phyloP scores from a whole-genome alignment of 1,139 yeast species.

The Sugiyamaella pinicola region DNA sequence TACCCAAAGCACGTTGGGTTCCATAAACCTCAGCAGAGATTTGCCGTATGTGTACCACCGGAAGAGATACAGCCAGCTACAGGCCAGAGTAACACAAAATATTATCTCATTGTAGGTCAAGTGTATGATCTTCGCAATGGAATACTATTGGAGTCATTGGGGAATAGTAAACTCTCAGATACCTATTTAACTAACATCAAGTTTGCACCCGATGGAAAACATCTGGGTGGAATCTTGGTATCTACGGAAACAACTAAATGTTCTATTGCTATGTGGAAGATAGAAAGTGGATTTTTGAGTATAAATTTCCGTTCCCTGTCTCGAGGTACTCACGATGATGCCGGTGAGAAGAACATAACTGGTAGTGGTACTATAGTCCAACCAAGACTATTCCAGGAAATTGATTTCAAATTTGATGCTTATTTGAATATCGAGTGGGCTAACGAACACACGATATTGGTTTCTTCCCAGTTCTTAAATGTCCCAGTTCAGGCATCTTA shows the following conservation, averaged over 20 bases:
- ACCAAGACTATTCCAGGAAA: conserved; percentile 5
- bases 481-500: conserved; percentile 1
- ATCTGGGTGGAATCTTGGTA: conserved; percentile 22
- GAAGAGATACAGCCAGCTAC: conserved; percentile 16
- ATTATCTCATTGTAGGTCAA: conserved; percentile 26
- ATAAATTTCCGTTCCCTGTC: conserved; percentile 7
- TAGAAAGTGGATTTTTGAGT: conserved; percentile 19
- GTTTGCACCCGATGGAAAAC: conserved; percentile 36
- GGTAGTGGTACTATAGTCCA: not conserved
- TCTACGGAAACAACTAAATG: not conserved
- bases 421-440: conserved; percentile 5
- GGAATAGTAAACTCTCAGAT: conserved; percentile 11
- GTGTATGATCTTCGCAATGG: conserved; percentile 37
- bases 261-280: conserved; percentile 24
- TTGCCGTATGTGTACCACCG: conserved; percentile 31
- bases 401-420: not conserved
- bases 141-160: conserved; percentile 30
- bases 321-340: not conserved
- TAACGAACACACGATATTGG: conserved; percentile 1
- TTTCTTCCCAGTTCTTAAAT: not conserved
- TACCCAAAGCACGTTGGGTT: conserved; percentile 33
- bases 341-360: not conserved
- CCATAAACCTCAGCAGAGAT: conserved; percentile 35
- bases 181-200: conserved; percentile 22
- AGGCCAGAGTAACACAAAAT: not conserved